Evolutionary conservation across 345 rosid species (phyloP), one percentile per base, ranked within the genome.

Genomic region (Populus tremula): DNA sequence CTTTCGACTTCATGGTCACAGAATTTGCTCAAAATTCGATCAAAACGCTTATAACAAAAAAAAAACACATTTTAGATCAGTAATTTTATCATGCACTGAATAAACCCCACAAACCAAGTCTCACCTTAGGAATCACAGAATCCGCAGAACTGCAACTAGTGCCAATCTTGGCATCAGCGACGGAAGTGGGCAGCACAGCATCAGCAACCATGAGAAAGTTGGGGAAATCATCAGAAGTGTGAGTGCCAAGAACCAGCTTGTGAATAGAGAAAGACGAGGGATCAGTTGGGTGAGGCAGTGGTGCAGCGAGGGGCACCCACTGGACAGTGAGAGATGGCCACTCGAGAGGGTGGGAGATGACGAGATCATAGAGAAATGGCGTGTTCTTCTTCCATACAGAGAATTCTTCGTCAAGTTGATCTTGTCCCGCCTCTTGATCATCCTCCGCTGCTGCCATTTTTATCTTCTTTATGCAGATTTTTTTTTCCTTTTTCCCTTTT

Each of bases 251-350:
- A 23, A 92, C 84, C 41, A 96, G 90, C 83, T 86, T 81, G 83
- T 95, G 98, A n/a, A 89, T 85, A 56, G 70, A 36, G 59, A 90
- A 91, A 45, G 87, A 73, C 5, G 69, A 72, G 7, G 92, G 90
- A 75, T 87, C 90, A 18, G 79, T 82, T 11, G 82, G 27, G 86
- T 80, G 87, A 2, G 93, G 89, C n/a, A 16, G 76, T 16, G 93
- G 87, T 2, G 82, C 49, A 0, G 91, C 77, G 0, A 69, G 81
- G 0, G 97, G 98, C 9, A 92, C 87, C 99, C 99, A 96, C 41
- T 96, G 93, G 77, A 93, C 93, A 63, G 97, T 93, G n/a, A 93
- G 97, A 56, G 97, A 96, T 0, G 99, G 98, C 96, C 97, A 92
- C 85, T 93, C 99, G 5, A 93, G 92, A 7, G 97, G 92, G 76